Percentiles rank a stretch among this genome's conserved stretches.
Conservation (phyloP, 257 asterid genomes). For the Scutellaria galericulata region DNA sequence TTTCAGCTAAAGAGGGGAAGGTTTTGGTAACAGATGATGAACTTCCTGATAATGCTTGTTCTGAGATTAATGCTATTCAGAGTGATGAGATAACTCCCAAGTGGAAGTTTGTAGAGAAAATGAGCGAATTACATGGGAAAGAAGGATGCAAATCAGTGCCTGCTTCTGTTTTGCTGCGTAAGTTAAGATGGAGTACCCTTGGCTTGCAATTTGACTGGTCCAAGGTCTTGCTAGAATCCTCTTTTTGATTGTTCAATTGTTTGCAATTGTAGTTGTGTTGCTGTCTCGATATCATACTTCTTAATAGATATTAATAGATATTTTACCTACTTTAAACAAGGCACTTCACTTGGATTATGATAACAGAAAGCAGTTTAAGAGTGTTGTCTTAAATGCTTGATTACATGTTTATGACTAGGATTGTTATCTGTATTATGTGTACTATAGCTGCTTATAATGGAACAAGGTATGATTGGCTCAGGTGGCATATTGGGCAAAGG, state of each 20-base stretch:
- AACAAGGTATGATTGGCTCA: too few relatives aligned
- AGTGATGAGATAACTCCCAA: conserved; percentile 37
- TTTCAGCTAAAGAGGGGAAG: conserved; percentile 67
- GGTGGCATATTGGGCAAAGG: not conserved
- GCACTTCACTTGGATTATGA: not conserved
- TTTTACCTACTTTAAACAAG: not conserved
- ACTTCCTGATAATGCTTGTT: conserved; percentile 29
- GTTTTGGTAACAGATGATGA: conserved; percentile 54
- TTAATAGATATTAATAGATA: too few relatives aligned
- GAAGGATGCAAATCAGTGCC: conserved; percentile 55
- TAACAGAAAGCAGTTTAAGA: not conserved
- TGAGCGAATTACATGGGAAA: conserved; percentile 43
- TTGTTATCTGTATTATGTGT: not conserved
- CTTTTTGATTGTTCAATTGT: conserved; percentile 33
- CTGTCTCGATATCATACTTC: not conserved
- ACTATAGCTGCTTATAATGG: too few relatives aligned
- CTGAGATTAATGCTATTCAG: conserved; percentile 33
- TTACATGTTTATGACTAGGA: not conserved
- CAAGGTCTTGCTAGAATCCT: conserved; percentile 76
- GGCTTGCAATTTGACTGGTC: conserved; percentile 99
- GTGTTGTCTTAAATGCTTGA: conserved; percentile 10
- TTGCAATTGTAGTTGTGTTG: conserved; percentile 22
- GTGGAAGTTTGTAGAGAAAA: conserved; percentile 59
- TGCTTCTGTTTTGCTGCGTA: conserved; percentile 94
- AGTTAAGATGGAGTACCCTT: conserved; percentile 98